Evolutionary conservation across 768 basidiomycete genomes (phyloP).

Genomic region (Phallus indusiatus): DNA sequence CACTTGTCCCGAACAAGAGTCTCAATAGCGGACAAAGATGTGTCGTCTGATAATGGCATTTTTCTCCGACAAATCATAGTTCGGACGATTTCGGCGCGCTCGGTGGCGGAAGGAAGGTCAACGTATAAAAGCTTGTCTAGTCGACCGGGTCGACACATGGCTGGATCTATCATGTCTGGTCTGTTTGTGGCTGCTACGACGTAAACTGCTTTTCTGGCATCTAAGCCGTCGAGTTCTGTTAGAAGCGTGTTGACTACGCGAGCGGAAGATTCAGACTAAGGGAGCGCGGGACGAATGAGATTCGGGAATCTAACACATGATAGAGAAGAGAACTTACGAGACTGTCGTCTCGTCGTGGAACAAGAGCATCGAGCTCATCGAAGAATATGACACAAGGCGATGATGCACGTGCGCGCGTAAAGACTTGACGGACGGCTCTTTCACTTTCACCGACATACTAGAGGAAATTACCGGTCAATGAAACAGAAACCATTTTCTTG

Average conservation of each 20-base stretch:
- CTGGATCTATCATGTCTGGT: conserved; percentile 96
- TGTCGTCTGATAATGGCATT: conserved; percentile 47
- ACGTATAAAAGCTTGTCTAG: conserved; percentile 92
- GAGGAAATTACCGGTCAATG: neutral
- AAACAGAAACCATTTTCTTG: neutral
- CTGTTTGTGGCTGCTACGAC: conserved; percentile 94
- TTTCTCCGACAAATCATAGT: conserved; percentile 51
- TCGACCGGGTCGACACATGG: conserved; percentile 94
- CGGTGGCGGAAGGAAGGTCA: conserved; percentile 64
- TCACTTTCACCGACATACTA: conserved; percentile 98
- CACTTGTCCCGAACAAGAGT: conserved; percentile 51
- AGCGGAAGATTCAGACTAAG: conserved; percentile 83
- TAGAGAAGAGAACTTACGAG: conserved; percentile 42
- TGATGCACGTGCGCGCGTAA: conserved; percentile 86
- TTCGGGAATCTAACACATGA: neutral
- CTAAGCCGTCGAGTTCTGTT: conserved; percentile 89
- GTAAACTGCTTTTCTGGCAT: conserved; percentile 77
- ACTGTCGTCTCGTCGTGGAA: conserved; percentile 82
- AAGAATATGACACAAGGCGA: conserved; percentile 95
- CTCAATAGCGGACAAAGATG: conserved; percentile 24
- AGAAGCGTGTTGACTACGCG: conserved; percentile 91
- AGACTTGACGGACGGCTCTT: conserved; percentile 88
- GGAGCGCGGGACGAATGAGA: neutral
- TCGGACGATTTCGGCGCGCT: conserved; percentile 76
- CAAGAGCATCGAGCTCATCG: conserved; percentile 88